Conservation (phyloP, 768 basidiomycete species). For the Boletellus ananas region DNA sequence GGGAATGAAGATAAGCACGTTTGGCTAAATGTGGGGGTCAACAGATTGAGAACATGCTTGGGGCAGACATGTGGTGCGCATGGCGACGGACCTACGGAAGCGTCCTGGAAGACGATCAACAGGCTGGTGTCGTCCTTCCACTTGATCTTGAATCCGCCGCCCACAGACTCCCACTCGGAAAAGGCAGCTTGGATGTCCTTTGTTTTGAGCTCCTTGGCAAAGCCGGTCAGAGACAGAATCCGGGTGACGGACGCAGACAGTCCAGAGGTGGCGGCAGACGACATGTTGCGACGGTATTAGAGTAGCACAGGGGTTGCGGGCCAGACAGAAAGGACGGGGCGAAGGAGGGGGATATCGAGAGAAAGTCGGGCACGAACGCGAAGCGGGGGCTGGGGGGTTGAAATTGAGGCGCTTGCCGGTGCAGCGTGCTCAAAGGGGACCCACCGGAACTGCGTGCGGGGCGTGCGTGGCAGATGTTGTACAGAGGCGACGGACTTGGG, state of each 20-base stretch:
- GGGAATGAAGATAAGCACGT: constrained; percentile 70
- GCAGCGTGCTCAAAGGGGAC: constrained; percentile 23
- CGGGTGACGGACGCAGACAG: constrained; percentile 95
- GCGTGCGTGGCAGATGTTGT: too few relatives aligned
- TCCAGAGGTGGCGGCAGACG: constrained; percentile 62
- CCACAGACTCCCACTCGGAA: constrained; percentile 78
- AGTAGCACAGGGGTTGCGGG: too few relatives aligned
- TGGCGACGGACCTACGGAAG: constrained; percentile 71
- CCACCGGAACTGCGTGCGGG: constrained; percentile 1
- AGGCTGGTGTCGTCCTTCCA: constrained; percentile 98
- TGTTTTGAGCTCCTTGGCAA: constrained; percentile 94
- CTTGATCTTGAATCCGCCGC: constrained; percentile 97
- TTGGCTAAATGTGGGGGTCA: constrained; percentile 14
- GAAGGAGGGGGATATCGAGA: constrained; percentile 16
- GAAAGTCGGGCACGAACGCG: constrained; percentile 12
- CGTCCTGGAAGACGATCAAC: constrained; percentile 90
- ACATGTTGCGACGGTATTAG: constrained; percentile 40
- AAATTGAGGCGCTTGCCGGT: constrained; percentile 25
- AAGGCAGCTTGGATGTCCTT: constrained; percentile 93
- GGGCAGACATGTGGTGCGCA: background rate
- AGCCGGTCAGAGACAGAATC: constrained; percentile 89
- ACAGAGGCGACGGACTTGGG: too few relatives aligned
- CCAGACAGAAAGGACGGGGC: background rate
- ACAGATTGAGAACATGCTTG: background rate
- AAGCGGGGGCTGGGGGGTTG: constrained; percentile 5